phyloP scores from a whole-genome alignment of 2,329 filamentous ascomycete species.

The Aspergillus japonicus region DNA sequence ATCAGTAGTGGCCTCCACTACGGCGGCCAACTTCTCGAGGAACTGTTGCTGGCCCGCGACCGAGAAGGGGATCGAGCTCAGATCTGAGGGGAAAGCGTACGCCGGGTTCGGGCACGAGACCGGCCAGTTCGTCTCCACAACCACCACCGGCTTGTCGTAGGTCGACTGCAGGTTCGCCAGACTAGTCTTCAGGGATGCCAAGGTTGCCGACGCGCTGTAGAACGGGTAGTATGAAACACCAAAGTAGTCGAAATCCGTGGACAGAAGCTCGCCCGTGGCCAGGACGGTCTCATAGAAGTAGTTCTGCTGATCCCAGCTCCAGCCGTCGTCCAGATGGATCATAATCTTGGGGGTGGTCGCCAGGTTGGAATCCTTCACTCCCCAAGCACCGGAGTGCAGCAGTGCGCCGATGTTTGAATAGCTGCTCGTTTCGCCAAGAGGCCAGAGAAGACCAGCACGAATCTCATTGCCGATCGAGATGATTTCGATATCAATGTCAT shows the following conservation, averaged over 20 bases:
- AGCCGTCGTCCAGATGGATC: conserved; percentile 75
- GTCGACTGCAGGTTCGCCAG: conserved; percentile 59
- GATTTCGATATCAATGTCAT: conserved; percentile 58
- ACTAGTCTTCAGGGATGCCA: conserved; percentile 56
- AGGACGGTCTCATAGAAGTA: conserved; percentile 64
- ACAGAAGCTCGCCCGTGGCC: conserved; percentile 49
- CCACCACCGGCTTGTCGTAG: conserved; percentile 66
- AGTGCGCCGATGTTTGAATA: conserved; percentile 62
- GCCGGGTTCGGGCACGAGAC: conserved; percentile 59
- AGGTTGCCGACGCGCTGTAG: conserved; percentile 60
- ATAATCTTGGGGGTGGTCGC: conserved; percentile 64
- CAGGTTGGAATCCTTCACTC: conserved; percentile 63
- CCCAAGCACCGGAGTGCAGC: conserved; percentile 63
- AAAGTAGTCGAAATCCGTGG: conserved; percentile 66
- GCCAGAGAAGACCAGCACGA: conserved; percentile 64
- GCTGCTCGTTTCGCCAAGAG: conserved; percentile 57
- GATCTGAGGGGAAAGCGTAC: conserved; percentile 61
- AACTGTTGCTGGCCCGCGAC: conserved; percentile 63
- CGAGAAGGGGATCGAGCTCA: conserved; percentile 60
- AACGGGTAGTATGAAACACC: conserved; percentile 74
- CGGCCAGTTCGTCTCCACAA: conserved; percentile 72
- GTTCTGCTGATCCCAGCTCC: conserved; percentile 65
- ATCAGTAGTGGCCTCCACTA: conserved; percentile 54
- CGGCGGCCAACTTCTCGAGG: conserved; percentile 58
- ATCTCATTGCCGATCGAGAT: conserved; percentile 76